phyloP scores from a whole-genome alignment of 768 basidiomycete species.

The Lyophyllum semitale region DNA sequence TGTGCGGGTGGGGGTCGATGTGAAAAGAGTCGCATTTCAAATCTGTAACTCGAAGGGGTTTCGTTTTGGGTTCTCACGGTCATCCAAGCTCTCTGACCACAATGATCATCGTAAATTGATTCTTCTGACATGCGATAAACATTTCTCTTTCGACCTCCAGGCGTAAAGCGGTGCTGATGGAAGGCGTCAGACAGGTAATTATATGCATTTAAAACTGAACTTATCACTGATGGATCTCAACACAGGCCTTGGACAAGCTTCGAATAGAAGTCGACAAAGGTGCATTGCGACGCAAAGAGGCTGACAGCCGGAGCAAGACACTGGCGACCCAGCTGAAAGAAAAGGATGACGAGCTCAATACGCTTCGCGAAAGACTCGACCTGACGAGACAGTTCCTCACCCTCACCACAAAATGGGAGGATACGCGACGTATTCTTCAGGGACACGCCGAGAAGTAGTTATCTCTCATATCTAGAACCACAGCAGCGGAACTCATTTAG shows the following conservation, averaged over 20 bases:
- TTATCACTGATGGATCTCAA: not conserved
- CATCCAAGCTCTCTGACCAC: constrained; percentile 6
- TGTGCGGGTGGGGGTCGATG: not conserved
- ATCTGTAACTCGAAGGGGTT: constrained; percentile 2
- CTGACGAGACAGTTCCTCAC: constrained; percentile 8
- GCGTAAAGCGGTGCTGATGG: constrained; percentile 10
- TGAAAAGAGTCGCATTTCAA: not conserved
- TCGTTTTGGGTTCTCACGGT: constrained; percentile 19
- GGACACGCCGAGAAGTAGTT: constrained; percentile 13
- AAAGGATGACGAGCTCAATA: constrained; percentile 20
- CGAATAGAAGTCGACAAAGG: constrained; percentile 25
- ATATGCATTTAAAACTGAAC: not conserved
- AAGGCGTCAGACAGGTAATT: constrained; percentile 13
- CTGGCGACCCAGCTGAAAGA: constrained; percentile 20
- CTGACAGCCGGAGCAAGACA: constrained; percentile 23
- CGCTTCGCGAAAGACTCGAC: constrained; percentile 18
- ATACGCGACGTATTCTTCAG: constrained; percentile 3
- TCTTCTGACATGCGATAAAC: not conserved
- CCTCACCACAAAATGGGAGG: constrained; percentile 11
- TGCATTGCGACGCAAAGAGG: constrained; percentile 24
- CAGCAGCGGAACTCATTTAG: not conserved
- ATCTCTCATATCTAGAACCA: not conserved
- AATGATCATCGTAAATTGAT: not conserved
- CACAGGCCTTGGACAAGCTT: constrained; percentile 24
- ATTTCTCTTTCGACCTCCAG: not conserved